Evolutionary conservation across 2,329 filamentous ascomycete species (phyloP), one percentile per base, ranked within the genome.

Genomic region (Diaporthe amygdali): DNA sequence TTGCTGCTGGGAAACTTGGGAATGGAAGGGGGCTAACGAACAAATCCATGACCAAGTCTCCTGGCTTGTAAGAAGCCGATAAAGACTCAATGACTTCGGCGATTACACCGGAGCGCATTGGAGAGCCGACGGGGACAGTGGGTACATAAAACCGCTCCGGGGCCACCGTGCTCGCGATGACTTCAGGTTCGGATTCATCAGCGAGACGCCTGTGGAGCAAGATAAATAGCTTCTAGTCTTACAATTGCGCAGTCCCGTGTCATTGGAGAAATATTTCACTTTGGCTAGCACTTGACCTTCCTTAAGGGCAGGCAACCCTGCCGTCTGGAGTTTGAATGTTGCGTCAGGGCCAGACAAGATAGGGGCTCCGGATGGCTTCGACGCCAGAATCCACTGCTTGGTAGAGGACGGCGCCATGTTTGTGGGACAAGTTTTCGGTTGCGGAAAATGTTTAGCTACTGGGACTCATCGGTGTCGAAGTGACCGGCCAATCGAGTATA

Each of bases 261-360:
- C 77, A 70, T 79, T 79, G 46, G 78, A 78, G 73, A 78, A 78
- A 61, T 78, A 78, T 30, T 55, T 72, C 25, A 77, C 74, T 56
- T 74, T 74, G 61, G 70, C 73, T 1, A 78, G 72, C 17, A 79
- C 59, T 68, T 79, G 75, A 51, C 75, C 77, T 5, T 76, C 75
- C 68, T 74, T 63, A 14, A 79, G 71, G 22, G 74, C 41, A 9
- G 76, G 76, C 10, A 78, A 73, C 30, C 73, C 70, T 14, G 68
- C 68, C 20, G 75, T 77, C 73, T 78, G 72, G 39, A 79, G 74
- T 52, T 74, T 75, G 68, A 77, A 79, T 4, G 78, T 78, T 25
- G 77, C 75, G 44, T 78, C 71, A 10, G 77, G 76, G 25, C 78
- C 78, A 20, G 73, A 71, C 17, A 78, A 71, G 27, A 78, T 69